Conservation (phyloP, 2,329 filamentous ascomycete species). For the Sporothrix humicola region DNA sequence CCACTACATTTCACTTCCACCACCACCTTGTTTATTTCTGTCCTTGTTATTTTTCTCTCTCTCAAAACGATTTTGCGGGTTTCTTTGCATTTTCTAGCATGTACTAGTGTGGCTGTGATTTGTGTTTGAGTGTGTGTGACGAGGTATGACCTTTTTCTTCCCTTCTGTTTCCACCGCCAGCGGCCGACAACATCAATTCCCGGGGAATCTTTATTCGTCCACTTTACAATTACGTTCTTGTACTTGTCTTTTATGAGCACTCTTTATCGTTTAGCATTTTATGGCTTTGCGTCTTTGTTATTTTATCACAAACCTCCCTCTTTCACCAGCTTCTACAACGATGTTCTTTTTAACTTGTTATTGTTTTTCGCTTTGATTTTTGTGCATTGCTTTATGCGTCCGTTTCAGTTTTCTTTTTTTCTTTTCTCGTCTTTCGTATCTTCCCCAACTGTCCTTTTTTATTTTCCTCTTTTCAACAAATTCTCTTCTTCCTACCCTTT, state of each 20-base stretch:
- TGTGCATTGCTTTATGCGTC: background rate
- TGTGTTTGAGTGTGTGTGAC: constrained; percentile 4
- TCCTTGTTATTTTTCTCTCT: constrained; percentile 34
- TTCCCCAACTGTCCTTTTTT: background rate
- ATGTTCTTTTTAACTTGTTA: constrained; percentile 11
- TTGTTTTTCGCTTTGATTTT: background rate
- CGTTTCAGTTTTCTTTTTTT: background rate
- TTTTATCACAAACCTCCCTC: constrained; percentile 15
- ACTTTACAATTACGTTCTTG: constrained; percentile 25
- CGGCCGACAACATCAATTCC: constrained; percentile 19
- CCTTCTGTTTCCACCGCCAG: constrained; percentile 8
- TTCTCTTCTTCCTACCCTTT: background rate
- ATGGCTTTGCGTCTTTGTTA: constrained; percentile 19
- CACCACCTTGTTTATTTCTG: constrained; percentile 33
- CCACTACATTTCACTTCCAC: background rate
- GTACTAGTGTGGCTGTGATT: background rate
- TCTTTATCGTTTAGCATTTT: background rate
- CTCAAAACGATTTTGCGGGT: constrained; percentile 15
- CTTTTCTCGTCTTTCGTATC: background rate
- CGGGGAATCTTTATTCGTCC: constrained; percentile 2
- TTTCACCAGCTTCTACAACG: constrained; percentile 30
- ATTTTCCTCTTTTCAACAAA: background rate
- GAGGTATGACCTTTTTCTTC: constrained; percentile 6
- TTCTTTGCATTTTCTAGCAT: background rate
- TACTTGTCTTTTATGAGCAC: constrained; percentile 24